Base-by-base conservation (phyloP, 2,329 filamentous ascomycete genomes). In the Hortaea sp. region DNA sequence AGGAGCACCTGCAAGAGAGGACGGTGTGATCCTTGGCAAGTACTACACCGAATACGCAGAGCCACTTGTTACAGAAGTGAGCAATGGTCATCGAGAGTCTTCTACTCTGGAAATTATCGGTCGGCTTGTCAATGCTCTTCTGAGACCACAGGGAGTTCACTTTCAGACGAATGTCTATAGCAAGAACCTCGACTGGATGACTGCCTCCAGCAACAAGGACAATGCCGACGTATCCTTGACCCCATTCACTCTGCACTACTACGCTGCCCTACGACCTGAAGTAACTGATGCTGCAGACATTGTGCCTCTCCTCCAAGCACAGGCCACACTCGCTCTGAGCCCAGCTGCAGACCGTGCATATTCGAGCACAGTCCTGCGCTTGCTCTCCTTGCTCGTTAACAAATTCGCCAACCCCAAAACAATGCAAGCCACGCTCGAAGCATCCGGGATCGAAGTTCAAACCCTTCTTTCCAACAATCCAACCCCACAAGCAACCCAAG, bases 41-140 rank as follows among this genome's bases (percentile, higher is more conserved):
- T 73, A 73, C 55, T 73, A 69, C 54, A 61, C 66, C n/a, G 69
- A 72, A 29, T 68, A 72, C 35, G 66, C 68, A 4, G 57, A 70
- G 12, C 68, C 70, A 11, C 58, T 73, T 12, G 49, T 72, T 9
- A 52, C 60, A 35, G 62, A 68, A 29, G 55, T 65, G 20, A 39
- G 35, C n/a, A 29, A 29, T 6, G 57, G 60, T 3, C 55, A 62
- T 32, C 49, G 50, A 5, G 59, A 81, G 52, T 69, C 75, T 43
- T 63, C 66, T 5, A 72, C 76, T 5, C 63, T 82, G 6, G 78
- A 83, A 48, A 69, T 79, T 5, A 69, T 82, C 12, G 81, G 80
- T 20, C 70, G 77, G 39, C 71, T 84, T 32, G 73, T 72, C 56
- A 81, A 77, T 53, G 63, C 80, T 40, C 76, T 83, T 40, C 66